Evolutionary conservation across 2,329 filamentous ascomycete genomes (phyloP).

Genomic region (Aureobasidium melanogenum): DNA sequence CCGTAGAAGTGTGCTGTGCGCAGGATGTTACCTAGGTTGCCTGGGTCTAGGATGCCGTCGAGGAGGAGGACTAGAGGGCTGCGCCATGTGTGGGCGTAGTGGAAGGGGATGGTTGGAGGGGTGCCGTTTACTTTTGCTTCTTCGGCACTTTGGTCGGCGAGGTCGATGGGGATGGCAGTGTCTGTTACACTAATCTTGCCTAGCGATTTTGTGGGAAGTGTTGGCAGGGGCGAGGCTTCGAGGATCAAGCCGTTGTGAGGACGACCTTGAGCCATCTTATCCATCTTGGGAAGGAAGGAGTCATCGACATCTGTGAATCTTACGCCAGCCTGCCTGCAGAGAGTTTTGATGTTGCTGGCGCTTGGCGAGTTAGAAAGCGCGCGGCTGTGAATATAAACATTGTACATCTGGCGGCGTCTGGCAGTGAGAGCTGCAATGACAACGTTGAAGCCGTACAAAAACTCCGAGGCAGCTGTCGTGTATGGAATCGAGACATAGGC

Average conservation of each 20-base stretch:
- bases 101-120: constrained; percentile 25
- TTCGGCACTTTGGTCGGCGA: constrained; percentile 61
- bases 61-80: constrained; percentile 66
- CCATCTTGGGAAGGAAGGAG: constrained; percentile 55
- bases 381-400: constrained; percentile 57
- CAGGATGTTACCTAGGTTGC: constrained; percentile 83
- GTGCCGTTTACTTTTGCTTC: constrained; percentile 65
- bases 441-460: constrained; percentile 76
- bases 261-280: constrained; percentile 72
- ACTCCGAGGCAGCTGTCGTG: constrained; percentile 81
- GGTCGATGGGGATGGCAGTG: constrained; percentile 48
- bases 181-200: constrained; percentile 22
- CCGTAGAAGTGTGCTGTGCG: constrained; percentile 88
- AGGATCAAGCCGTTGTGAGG: constrained; percentile 87
- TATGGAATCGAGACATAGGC: constrained; percentile 46
- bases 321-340: constrained; percentile 21
- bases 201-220: constrained; percentile 30
- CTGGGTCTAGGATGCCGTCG: constrained; percentile 68
- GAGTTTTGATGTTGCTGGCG: constrained; percentile 9
- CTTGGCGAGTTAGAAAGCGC: constrained; percentile 1
- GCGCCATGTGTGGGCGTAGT: constrained; percentile 29
- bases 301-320: constrained; percentile 53
- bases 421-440: constrained; percentile 70
- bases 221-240: constrained; percentile 75
- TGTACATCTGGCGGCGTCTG: constrained; percentile 66